Evolutionary conservation across 202 grass and related monocot genomes (phyloP).

Genomic region (Cymbopogon flexuosus): DNA sequence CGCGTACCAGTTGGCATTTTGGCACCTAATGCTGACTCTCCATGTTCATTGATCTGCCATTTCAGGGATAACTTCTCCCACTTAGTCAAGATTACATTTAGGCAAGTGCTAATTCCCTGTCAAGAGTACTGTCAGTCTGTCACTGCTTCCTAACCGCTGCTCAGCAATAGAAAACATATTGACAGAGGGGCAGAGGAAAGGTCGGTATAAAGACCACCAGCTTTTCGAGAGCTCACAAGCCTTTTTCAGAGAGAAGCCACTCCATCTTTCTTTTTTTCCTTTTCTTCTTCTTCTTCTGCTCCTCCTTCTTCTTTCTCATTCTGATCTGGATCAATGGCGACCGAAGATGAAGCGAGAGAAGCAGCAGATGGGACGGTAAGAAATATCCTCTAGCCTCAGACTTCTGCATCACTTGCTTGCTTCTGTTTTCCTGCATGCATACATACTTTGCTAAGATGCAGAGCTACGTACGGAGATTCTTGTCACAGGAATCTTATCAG

Average conservation of each 20-base stretch:
- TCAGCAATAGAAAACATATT: conserved; percentile 45
- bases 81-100: conserved; percentile 23
- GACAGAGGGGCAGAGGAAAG: conserved; percentile 40
- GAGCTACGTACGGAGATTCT: conserved; percentile 11
- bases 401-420: conserved; percentile 23
- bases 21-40: conserved; percentile 36
- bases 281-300: background rate
- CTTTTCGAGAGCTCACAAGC: conserved; percentile 38
- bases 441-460: background rate
- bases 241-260: conserved; percentile 35
- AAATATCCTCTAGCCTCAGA: conserved; percentile 22
- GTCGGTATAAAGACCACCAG: conserved; percentile 49
- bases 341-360: conserved; percentile 38
- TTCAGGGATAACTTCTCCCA: conserved; percentile 30
- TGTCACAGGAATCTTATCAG: conserved; percentile 6
- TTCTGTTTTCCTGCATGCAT: conserved; percentile 38
- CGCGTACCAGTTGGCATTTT: conserved; percentile 51
- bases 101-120: conserved; percentile 29
- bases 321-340: conserved; percentile 52
- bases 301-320: background rate
- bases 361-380: conserved; percentile 37
- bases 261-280: conserved; percentile 4
- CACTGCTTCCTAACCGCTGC: conserved; percentile 37
- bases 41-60: conserved; percentile 44
- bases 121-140: conserved; percentile 48